phyloP scores from a whole-genome alignment of 2,329 filamentous ascomycete genomes.

The Fusarium globosum region DNA sequence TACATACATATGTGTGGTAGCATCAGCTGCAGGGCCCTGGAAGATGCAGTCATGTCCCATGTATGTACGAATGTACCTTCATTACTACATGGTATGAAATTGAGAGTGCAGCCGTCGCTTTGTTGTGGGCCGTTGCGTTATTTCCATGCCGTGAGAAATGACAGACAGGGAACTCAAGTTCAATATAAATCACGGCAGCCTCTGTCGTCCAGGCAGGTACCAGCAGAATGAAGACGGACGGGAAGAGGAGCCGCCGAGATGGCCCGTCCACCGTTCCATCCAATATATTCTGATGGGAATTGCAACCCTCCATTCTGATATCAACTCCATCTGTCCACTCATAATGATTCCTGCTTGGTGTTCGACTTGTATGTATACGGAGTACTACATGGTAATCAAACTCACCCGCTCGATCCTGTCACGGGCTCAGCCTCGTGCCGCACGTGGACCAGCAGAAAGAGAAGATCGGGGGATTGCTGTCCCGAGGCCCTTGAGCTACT shows the following conservation, averaged over 20 bases:
- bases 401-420: conserved; percentile 9
- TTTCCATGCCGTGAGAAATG: conserved; percentile 10
- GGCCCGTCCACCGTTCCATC: neutral
- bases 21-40: conserved; percentile 21
- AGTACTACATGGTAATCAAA: conserved; percentile 31
- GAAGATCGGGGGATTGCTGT: conserved; percentile 6
- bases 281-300: neutral
- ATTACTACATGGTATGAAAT: neutral
- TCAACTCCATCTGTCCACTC: neutral
- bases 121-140: conserved; percentile 1
- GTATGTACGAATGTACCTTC: neutral
- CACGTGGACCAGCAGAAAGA: conserved; percentile 17
- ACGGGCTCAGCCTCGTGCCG: conserved; percentile 33
- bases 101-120: conserved; percentile 1
- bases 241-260: conserved; percentile 7
- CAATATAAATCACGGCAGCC: neutral
- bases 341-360: neutral
- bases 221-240: neutral
- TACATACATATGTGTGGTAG: conserved; percentile 5
- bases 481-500: conserved; percentile 17
- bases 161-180: neutral
- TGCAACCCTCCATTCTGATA: neutral
- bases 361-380: neutral
- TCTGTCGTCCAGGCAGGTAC: neutral
- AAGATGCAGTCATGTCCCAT: neutral